A percentile compares a stretch with the other conserved stretches of the same genome.
phyloP scores from a whole-genome alignment of 2,329 filamentous ascomycete species.

The Aspergillus sp. region DNA sequence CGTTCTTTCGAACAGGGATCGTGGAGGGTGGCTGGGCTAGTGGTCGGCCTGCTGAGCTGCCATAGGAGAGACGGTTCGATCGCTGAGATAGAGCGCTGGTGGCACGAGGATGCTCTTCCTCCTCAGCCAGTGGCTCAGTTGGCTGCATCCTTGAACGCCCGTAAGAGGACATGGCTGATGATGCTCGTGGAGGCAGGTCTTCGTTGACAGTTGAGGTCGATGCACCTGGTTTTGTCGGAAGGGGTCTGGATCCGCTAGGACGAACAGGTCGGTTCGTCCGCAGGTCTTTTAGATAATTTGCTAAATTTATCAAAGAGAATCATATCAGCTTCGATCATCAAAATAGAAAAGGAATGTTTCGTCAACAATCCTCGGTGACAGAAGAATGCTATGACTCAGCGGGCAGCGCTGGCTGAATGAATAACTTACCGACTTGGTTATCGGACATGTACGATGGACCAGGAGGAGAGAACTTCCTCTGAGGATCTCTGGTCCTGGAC shows the following conservation, averaged over 20 bases:
- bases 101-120: constrained; percentile 27
- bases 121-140: constrained; percentile 11
- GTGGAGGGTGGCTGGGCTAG: constrained; percentile 34
- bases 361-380: constrained; percentile 11
- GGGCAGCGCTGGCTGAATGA: constrained; percentile 2
- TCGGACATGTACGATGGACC: constrained; percentile 43
- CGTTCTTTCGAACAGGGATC: constrained; percentile 28
- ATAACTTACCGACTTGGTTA: constrained; percentile 42
- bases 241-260: constrained; percentile 57
- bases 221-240: constrained; percentile 45
- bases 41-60: constrained; percentile 30
- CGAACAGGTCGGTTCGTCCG: constrained; percentile 53
- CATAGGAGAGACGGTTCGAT: constrained; percentile 21
- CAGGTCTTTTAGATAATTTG: constrained; percentile 56
- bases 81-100: constrained; percentile 36
- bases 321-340: constrained; percentile 7
- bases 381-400: constrained; percentile 13
- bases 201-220: constrained; percentile 20
- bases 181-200: constrained; percentile 34
- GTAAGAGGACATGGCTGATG: constrained; percentile 40
- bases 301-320: constrained; percentile 29
- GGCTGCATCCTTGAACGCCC: constrained; percentile 13
- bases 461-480: constrained; percentile 43
- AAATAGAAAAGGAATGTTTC: constrained; percentile 1
- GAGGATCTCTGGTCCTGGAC: constrained; percentile 26